phyloP scores from a whole-genome alignment of 2,329 filamentous ascomycete species.

The Neopestalotiopsis sp. region DNA sequence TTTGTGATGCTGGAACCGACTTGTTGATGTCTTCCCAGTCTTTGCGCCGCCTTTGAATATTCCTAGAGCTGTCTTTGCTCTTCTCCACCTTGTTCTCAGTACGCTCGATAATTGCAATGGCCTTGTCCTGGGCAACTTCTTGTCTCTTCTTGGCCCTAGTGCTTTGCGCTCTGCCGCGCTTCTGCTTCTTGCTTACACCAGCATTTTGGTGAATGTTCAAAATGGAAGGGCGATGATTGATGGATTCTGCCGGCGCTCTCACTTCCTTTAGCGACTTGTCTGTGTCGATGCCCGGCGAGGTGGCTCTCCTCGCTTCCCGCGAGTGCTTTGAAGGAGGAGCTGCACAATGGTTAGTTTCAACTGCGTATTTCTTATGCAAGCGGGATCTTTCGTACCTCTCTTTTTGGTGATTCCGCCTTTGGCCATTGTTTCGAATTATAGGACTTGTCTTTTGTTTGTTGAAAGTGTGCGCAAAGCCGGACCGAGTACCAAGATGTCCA shows the following conservation, averaged over 20 bases:
- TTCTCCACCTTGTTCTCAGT: conserved; percentile 60
- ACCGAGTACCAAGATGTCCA: background rate
- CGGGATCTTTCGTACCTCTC: conserved; percentile 26
- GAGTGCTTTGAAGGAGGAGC: conserved; percentile 71
- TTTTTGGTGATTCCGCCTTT: conserved; percentile 40
- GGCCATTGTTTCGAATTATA: conserved; percentile 31
- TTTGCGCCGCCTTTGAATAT: conserved; percentile 54
- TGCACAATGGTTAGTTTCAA: background rate
- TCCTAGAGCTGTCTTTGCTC: conserved; percentile 55
- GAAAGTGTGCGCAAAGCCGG: background rate
- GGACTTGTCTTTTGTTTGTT: background rate
- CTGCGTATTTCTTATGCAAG: background rate
- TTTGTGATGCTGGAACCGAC: conserved; percentile 28
- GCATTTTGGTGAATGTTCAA: conserved; percentile 70
- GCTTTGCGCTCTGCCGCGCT: conserved; percentile 61
- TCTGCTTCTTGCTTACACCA: conserved; percentile 72
- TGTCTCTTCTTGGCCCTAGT: conserved; percentile 60
- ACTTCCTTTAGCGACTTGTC: conserved; percentile 73
- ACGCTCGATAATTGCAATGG: conserved; percentile 63
- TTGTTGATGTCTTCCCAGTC: conserved; percentile 66
- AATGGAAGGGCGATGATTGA: conserved; percentile 65
- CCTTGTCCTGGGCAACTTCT: conserved; percentile 63
- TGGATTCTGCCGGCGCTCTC: conserved; percentile 53
- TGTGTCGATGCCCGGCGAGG: conserved; percentile 71
- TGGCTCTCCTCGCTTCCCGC: conserved; percentile 74